phyloP scores from a whole-genome alignment of 2,329 filamentous ascomycete species.

The Xylariaceae sp. region DNA sequence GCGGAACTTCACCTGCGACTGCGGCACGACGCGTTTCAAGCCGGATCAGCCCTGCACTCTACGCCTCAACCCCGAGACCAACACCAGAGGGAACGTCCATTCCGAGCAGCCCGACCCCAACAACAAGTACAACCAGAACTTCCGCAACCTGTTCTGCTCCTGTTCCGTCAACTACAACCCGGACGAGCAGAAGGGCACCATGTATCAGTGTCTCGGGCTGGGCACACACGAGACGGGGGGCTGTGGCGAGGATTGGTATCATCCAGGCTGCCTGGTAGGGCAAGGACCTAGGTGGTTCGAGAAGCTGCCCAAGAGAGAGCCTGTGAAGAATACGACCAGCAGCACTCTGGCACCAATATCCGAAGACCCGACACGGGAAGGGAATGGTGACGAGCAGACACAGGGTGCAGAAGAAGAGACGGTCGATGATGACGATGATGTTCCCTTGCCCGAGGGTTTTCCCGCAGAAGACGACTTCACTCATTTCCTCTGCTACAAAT shows the following conservation, averaged over 20 bases:
- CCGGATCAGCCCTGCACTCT: conserved; percentile 65
- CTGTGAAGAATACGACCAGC: conserved; percentile 13
- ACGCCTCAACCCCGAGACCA: conserved; percentile 66
- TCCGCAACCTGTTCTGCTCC: conserved; percentile 84
- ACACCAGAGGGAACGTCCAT: conserved; percentile 69
- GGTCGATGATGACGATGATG: conserved; percentile 53
- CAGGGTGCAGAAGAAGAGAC: conserved; percentile 28
- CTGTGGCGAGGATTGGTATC: conserved; percentile 97
- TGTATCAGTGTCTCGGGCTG: conserved; percentile 93
- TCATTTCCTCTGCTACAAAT: conserved; percentile 89
- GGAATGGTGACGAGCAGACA: conserved; percentile 15
- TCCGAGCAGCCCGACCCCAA: conserved; percentile 65
- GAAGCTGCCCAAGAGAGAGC: conserved; percentile 37
- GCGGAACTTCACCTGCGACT: conserved; percentile 93
- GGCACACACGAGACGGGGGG: conserved; percentile 75
- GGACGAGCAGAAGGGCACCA: conserved; percentile 85
- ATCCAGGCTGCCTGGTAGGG: conserved; percentile 85
- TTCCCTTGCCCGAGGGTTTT: conserved; percentile 76
- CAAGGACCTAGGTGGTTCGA: conserved; percentile 69
- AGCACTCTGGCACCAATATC: conserved; percentile 43
- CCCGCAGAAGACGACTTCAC: conserved; percentile 87
- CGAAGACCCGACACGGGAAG: conserved; percentile 37
- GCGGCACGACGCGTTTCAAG: conserved; percentile 77
- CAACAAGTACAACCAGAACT: conserved; percentile 96
- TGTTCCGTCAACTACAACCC: conserved; percentile 86